These are phyloP conservation scores for Sclerotinia spermophila DNA, from an alignment of 2,329 filamentous ascomycete species.

Conservation along the genomic window DNA sequence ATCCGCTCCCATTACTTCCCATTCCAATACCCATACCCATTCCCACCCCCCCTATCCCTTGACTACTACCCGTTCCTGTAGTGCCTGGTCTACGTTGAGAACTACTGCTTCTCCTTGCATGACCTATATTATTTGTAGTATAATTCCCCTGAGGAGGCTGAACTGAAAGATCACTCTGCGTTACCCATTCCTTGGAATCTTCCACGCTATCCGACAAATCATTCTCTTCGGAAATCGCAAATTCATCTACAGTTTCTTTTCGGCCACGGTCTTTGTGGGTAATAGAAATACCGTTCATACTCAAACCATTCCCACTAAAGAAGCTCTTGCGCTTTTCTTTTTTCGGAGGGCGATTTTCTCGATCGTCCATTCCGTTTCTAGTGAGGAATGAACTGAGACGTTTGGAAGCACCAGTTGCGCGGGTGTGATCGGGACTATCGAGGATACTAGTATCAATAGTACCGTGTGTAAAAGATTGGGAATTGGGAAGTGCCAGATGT, in stretches of 20 bases:
- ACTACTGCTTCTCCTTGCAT: conserved; percentile 26
- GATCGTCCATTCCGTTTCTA: not conserved
- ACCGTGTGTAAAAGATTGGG: conserved; percentile 28
- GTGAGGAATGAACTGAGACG: conserved; percentile 16
- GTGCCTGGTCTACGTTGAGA: conserved; percentile 20
- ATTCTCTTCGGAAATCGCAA: not conserved
- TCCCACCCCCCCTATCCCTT: conserved; percentile 3
- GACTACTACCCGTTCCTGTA: conserved; percentile 11
- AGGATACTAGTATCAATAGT: conserved; percentile 31
- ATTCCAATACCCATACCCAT: conserved; percentile 21
- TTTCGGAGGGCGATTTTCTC: not conserved
- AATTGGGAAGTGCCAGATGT: conserved; percentile 18
- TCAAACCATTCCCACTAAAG: conserved; percentile 19
- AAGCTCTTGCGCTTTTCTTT: conserved; percentile 18
- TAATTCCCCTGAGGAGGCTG: not conserved
- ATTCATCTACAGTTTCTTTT: conserved; percentile 1
- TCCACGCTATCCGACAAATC: conserved; percentile 12
- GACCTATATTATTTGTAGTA: conserved; percentile 9
- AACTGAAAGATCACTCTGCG: conserved; percentile 39
- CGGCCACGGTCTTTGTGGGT: conserved; percentile 12
- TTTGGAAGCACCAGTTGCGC: conserved; percentile 17
- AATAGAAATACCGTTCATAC: conserved; percentile 17
- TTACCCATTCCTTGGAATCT: conserved; percentile 28
- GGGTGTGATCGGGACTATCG: conserved; percentile 23
- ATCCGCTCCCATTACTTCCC: conserved; percentile 32